Conservation (phyloP, 2,329 filamentous ascomycete species). For the Stemphylium beticola region DNA sequence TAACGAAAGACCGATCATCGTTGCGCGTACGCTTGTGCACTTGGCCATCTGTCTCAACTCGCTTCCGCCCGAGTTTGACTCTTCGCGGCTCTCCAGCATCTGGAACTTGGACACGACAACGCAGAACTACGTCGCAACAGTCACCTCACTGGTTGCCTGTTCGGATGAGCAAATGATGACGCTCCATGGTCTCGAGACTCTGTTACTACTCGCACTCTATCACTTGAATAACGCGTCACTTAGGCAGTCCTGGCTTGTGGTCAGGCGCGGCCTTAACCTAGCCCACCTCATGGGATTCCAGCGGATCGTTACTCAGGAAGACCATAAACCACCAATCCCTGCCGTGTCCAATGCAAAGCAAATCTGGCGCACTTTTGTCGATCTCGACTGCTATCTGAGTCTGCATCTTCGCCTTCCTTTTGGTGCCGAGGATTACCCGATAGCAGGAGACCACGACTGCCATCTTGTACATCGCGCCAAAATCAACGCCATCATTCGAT, state of each 20-base stretch:
- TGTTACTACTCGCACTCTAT: constrained; percentile 40
- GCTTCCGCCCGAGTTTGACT: constrained; percentile 42
- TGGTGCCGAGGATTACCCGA: constrained; percentile 41
- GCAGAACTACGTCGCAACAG: constrained; percentile 41
- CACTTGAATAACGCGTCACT: constrained; percentile 41
- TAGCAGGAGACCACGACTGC: constrained; percentile 23
- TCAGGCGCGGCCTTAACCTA: constrained; percentile 42
- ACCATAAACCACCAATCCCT: constrained; percentile 28
- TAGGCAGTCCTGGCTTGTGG: constrained; percentile 43
- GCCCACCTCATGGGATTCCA: constrained; percentile 48
- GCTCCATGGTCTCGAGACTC: constrained; percentile 43
- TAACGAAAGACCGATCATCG: constrained; percentile 35
- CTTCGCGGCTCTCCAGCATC: constrained; percentile 33
- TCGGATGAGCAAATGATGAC: constrained; percentile 45
- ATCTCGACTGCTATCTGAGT: constrained; percentile 41
- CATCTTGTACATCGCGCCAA: constrained; percentile 33
- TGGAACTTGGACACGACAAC: constrained; percentile 43
- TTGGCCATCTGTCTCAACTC: constrained; percentile 43
- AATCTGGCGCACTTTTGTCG: constrained; percentile 40
- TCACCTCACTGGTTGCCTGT: constrained; percentile 38
- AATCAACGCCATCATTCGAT: constrained; percentile 29
- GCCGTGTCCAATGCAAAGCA: constrained; percentile 35
- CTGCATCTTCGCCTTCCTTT: constrained; percentile 47
- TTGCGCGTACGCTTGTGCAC: constrained; percentile 45
- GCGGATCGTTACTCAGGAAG: constrained; percentile 37